Evolutionary conservation across 2,329 filamentous ascomycete species (phyloP).

Genomic region (Botrytis galanthina): DNA sequence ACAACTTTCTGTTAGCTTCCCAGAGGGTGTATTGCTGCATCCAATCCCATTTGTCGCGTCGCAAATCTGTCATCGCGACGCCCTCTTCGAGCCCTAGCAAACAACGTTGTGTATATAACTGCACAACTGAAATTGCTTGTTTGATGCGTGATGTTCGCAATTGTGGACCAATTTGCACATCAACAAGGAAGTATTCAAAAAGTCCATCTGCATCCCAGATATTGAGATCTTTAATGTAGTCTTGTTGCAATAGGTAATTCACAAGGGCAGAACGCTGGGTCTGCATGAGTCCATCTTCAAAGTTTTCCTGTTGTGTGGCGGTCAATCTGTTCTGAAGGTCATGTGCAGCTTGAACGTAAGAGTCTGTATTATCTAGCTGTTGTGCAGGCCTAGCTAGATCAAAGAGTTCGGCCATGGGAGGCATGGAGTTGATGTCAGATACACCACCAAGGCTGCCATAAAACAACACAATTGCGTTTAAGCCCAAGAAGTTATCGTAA

Average conservation of each 20-base stretch:
- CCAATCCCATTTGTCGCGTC: constrained; percentile 33
- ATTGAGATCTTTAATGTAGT: not conserved
- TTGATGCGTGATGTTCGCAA: constrained; percentile 38
- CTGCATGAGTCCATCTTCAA: not conserved
- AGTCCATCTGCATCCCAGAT: constrained; percentile 33
- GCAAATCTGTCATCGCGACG: not conserved
- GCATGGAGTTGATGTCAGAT: not conserved
- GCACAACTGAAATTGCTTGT: constrained; percentile 38
- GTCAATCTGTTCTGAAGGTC: not conserved
- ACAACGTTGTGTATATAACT: constrained; percentile 39
- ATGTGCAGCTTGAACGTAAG: not conserved
- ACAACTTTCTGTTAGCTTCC: constrained; percentile 38
- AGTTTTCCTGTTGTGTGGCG: not conserved
- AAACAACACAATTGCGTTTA: not conserved
- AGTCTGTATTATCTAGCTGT: not conserved
- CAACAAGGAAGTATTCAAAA: constrained; percentile 39
- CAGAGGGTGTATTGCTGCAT: constrained; percentile 34
- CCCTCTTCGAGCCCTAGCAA: constrained; percentile 36
- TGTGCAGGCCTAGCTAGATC: not conserved
- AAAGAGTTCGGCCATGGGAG: not conserved
- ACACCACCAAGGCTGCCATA: not conserved
- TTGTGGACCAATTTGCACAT: constrained; percentile 37
- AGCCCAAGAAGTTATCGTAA: not conserved
- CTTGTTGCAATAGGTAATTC: not conserved
- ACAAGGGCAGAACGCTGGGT: not conserved